Evolutionary conservation across 75 land plant species (phyloP).

Genomic region (Larix kaempferi): DNA sequence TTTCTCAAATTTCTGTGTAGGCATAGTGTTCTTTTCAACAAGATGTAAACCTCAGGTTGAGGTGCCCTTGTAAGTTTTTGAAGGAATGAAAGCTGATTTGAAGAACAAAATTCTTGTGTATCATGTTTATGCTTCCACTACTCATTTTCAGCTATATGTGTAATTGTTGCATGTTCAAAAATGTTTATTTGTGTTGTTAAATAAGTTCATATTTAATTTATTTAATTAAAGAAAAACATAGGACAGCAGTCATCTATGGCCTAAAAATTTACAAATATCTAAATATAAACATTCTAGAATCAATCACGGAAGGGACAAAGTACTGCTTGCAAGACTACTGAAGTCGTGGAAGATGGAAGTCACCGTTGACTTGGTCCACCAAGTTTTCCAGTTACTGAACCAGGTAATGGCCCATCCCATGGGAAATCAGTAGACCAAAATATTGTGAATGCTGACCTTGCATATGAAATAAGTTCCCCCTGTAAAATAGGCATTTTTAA

Average conservation of each 20-base stretch:
- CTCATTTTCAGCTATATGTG: too few species aligned
- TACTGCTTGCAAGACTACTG: constrained; percentile 81
- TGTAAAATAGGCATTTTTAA: constrained; percentile 24
- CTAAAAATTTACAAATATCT: background rate
- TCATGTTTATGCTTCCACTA: too few species aligned
- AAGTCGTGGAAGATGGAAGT: constrained; percentile 43
- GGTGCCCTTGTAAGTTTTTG: too few species aligned
- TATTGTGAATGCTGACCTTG: constrained; percentile 41
- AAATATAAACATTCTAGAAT: background rate
- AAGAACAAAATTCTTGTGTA: too few species aligned
- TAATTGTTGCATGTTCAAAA: too few species aligned
- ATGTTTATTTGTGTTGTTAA: too few species aligned
- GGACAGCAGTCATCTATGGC: background rate
- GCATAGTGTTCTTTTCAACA: too few species aligned
- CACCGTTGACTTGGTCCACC: constrained; percentile 87
- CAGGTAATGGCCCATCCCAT: constrained; percentile 31
- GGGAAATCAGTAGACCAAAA: constrained; percentile 48
- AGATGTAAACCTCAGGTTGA: too few species aligned
- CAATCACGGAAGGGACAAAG: background rate
- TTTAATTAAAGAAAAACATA: too few species aligned
- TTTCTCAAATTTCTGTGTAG: too few species aligned
- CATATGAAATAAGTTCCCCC: constrained; percentile 64
- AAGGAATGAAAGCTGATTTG: too few species aligned
- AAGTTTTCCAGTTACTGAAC: constrained; percentile 65
- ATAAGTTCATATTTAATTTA: too few species aligned